These are phyloP conservation scores for Aspergillus terreus DNA, from an alignment of 2,329 filamentous ascomycete species.

Conservation along the genomic window DNA sequence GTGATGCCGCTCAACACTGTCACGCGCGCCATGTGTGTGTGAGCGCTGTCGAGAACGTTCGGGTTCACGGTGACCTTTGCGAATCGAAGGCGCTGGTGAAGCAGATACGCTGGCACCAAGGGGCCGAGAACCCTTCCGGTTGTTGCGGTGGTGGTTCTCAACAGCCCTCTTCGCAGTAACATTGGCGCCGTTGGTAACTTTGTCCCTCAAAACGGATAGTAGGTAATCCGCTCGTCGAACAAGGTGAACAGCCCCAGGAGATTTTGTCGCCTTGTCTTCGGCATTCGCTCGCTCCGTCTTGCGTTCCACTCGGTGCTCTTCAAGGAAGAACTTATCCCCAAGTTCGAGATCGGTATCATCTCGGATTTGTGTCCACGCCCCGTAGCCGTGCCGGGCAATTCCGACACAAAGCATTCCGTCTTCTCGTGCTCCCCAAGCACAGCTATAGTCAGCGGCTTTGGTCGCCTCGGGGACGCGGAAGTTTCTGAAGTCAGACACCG, in stretches of 20 bases:
- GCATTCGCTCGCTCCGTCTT: constrained; percentile 79
- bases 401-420: constrained; percentile 97
- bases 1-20: constrained; percentile 40
- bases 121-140: constrained; percentile 62
- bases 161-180: constrained; percentile 71
- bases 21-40: constrained; percentile 38
- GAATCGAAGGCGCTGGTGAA: constrained; percentile 43
- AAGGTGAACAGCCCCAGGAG: constrained; percentile 93
- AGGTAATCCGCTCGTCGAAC: constrained; percentile 94
- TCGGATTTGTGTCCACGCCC: constrained; percentile 90
- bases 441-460: constrained; percentile 87
- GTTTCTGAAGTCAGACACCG: constrained; percentile 63
- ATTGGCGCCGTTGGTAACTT: constrained; percentile 62
- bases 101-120: constrained; percentile 40
- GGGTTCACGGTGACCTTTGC: constrained; percentile 40
- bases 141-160: constrained; percentile 92
- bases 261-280: constrained; percentile 60
- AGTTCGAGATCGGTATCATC: constrained; percentile 86
- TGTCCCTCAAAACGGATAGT: constrained; percentile 88
- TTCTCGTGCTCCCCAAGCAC: constrained; percentile 86
- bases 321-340: constrained; percentile 87
- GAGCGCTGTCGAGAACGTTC: constrained; percentile 41
- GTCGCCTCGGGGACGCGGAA: constrained; percentile 90
- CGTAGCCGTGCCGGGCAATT: constrained; percentile 89
- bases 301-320: constrained; percentile 97